Evolutionary conservation across 805 yeast species (phyloP).

Genomic region (Yarrowia sp.): DNA sequence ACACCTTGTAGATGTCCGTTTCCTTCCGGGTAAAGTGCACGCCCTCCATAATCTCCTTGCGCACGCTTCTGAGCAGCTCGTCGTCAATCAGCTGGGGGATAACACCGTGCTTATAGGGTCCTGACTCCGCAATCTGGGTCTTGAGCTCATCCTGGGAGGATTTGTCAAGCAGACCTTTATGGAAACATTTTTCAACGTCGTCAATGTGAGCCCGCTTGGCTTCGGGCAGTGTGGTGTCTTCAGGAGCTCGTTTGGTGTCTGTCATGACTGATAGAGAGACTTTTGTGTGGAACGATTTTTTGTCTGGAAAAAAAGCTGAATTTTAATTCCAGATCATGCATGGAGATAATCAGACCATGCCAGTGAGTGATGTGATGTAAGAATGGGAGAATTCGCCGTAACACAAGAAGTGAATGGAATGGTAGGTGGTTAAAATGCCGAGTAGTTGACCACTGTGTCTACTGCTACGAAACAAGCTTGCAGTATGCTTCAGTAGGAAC

Average conservation of each 20-base stretch:
- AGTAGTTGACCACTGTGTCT: neutral
- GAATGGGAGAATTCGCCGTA: neutral
- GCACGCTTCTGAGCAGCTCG: constrained; percentile 73
- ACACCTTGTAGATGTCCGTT: constrained; percentile 93
- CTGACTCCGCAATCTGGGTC: constrained; percentile 58
- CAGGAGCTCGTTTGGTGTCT: constrained; percentile 26
- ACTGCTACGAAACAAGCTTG: too few species aligned
- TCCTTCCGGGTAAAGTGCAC: constrained; percentile 94
- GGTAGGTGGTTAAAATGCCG: neutral
- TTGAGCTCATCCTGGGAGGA: constrained; percentile 26
- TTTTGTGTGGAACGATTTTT: constrained; percentile 13
- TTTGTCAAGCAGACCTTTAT: constrained; percentile 21
- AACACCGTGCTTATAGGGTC: constrained; percentile 92
- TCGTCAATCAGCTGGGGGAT: constrained; percentile 78
- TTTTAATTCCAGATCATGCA: constrained; percentile 25
- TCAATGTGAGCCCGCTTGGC: constrained; percentile 31
- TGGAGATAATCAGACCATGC: constrained; percentile 33
- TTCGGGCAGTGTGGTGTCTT: constrained; percentile 14
- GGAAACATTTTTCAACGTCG: constrained; percentile 35
- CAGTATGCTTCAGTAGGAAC: too few species aligned
- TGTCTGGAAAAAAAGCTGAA: neutral
- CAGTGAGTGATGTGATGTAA: constrained; percentile 2
- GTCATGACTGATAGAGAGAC: constrained; percentile 11
- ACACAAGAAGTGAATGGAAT: too few species aligned
- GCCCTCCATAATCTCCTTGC: constrained; percentile 81